A percentile compares a stretch with the other conserved stretches of the same genome.
Evolutionary conservation across 108 stramenopile genomes (phyloP).

Genomic region (Pseudonitzschia multistriata): DNA sequence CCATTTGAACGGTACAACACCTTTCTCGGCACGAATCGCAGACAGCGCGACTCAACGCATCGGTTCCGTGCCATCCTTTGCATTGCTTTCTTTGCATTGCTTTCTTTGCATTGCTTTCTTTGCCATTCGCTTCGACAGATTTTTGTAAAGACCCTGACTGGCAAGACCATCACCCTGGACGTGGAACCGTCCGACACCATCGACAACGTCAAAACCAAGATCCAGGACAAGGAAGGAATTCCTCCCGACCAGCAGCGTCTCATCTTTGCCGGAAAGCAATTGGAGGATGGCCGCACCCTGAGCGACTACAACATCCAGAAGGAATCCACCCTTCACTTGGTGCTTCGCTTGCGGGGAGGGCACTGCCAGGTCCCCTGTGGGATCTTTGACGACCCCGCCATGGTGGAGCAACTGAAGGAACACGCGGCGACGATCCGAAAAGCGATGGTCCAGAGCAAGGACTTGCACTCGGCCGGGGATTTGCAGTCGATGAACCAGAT

Average conservation of each 20-base stretch:
- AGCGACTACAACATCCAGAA: constrained; percentile 96
- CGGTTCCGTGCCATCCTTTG: not conserved
- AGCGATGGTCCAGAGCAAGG: constrained; percentile 64
- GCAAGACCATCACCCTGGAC: constrained; percentile 88
- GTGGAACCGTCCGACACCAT: constrained; percentile 98
- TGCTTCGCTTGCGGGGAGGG: constrained; percentile 89
- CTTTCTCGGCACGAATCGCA: no score
- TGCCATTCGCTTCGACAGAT: constrained; percentile 28
- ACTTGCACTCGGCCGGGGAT: constrained; percentile 46
- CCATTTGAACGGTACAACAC: no score
- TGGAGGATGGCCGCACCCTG: constrained; percentile 91
- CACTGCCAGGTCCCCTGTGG: constrained; percentile 79
- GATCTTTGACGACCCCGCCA: constrained; percentile 77
- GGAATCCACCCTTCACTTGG: constrained; percentile 95
- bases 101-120: not conserved
- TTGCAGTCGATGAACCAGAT: constrained; percentile 67
- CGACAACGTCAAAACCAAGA: constrained; percentile 98
- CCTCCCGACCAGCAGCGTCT: constrained; percentile 96
- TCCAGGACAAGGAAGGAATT: constrained; percentile 99
- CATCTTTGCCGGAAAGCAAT: constrained; percentile 95
- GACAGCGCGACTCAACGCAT: not conserved
- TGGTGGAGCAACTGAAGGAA: constrained; percentile 63
- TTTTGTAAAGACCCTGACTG: constrained; percentile 96
- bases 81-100: not conserved
- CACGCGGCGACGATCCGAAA: constrained; percentile 57